Conservation (phyloP, 129 eudicot genomes). For the Flaveria bidentis region DNA sequence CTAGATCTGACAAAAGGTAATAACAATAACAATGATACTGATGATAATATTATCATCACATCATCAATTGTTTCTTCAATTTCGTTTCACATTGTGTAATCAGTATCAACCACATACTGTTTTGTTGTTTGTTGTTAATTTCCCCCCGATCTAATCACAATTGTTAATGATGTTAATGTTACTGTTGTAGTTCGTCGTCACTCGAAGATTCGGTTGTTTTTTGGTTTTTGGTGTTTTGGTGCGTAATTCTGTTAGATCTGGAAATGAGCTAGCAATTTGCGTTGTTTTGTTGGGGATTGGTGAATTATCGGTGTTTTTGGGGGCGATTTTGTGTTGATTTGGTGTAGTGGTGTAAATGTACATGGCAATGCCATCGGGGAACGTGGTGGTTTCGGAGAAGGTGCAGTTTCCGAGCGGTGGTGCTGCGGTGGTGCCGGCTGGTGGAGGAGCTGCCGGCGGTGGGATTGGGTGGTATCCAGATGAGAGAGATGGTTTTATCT, state of each 20-base stretch:
- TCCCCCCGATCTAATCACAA: slow-evolving; percentile 11
- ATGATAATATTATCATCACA: neutral
- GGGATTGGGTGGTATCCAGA: slow-evolving; percentile 54
- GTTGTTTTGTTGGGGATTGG: neutral
- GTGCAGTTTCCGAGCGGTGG: slow-evolving; percentile 46
- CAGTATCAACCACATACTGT: too few species aligned
- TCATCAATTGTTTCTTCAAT: neutral
- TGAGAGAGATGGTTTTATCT: slow-evolving; percentile 67
- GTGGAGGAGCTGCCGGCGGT: slow-evolving; percentile 13
- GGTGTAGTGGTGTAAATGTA: slow-evolving; percentile 11
- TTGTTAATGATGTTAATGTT: neutral
- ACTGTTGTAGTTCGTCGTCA: slow-evolving; percentile 18
- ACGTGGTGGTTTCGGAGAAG: slow-evolving; percentile 61
- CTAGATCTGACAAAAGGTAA: slow-evolving; percentile 4
- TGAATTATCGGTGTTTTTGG: neutral
- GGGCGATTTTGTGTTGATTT: too few species aligned
- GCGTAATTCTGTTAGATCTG: slow-evolving; percentile 41
- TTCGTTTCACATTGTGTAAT: slow-evolving; percentile 24
- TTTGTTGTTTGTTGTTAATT: too few species aligned
- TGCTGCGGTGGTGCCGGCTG: slow-evolving; percentile 34
- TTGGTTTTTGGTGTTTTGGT: neutral
- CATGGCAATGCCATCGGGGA: slow-evolving; percentile 74
- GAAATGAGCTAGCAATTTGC: slow-evolving; percentile 24
- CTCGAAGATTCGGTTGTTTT: slow-evolving; percentile 19
- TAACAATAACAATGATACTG: neutral